Conservation (phyloP, 768 basidiomycete species). For the Cystofilobasidium ferigula region DNA sequence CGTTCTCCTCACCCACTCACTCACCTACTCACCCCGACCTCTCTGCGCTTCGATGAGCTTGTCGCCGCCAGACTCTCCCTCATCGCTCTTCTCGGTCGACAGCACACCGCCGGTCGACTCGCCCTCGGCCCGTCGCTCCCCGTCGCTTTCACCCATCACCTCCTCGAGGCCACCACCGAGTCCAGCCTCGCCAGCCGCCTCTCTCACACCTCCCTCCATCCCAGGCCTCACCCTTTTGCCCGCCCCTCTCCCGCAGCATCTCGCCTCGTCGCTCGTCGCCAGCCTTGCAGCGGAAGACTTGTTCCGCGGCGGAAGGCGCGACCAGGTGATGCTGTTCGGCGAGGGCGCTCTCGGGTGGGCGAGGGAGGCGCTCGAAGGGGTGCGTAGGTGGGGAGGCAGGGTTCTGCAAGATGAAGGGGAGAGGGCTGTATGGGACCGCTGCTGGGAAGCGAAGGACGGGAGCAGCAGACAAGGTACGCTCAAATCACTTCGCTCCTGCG, state of each 20-base stretch:
- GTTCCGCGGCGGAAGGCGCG: slow-evolving; percentile 13
- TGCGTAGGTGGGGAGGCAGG: not conserved
- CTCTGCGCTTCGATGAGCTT: too few species aligned
- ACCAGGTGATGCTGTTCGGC: slow-evolving; percentile 26
- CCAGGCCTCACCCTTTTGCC: slow-evolving; percentile 17
- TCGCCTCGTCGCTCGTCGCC: slow-evolving; percentile 12
- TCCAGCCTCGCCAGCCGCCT: not conserved
- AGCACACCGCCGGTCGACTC: not conserved
- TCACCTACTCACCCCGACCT: not conserved
- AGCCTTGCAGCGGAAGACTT: slow-evolving; percentile 2
- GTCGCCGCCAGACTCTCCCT: not conserved
- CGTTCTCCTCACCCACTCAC: too few species aligned
- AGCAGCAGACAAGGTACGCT: slow-evolving; percentile 14
- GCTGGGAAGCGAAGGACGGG: not conserved
- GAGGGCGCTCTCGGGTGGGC: not conserved
- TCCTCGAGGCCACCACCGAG: not conserved
- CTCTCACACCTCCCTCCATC: slow-evolving; percentile 9
- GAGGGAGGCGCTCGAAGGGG: not conserved
- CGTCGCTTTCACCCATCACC: not conserved
- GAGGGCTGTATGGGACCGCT: not conserved
- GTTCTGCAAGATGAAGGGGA: too few species aligned
- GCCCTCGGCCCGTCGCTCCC: not conserved
- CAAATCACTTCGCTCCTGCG: not conserved
- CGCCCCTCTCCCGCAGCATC: not conserved
- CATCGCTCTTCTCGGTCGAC: slow-evolving; percentile 1